Evolutionary conservation across 192 early-diverging fungal genomes (phyloP), one percentile per base, ranked within the genome.

Genomic region (Diversispora eburnea): DNA sequence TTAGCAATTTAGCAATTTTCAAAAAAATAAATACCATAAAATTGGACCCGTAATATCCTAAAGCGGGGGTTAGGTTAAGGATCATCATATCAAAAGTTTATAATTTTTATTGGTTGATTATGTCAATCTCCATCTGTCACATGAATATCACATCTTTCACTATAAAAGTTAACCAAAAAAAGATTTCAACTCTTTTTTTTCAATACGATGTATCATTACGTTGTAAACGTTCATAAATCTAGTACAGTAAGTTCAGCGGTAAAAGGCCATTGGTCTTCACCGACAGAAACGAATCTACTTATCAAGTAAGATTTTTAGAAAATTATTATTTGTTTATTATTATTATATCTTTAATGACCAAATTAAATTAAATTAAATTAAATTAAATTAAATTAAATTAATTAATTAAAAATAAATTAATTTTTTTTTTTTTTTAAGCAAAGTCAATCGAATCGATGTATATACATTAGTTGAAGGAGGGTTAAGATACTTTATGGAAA

Each of bases 221-320:
- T 92, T 39, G 91, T 89, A 41, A 91, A 90, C n/a, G 90, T 93
- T 7, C 87, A 93, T 73, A 90, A 89, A 81, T 80, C 93, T 20
- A 90, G 90, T 70, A 86, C 92, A 10, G 91, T 95, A 25, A 80
- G 77, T 4, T 77, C 81, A 33, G 85, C 90, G 19, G 80, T 89
- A 42, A 86, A 84, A 62, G 92, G 90, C 5, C 70, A 77, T 54
- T 94, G 95, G 67, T 86, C 88, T 0, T 75, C 79, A 17, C 82
- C 88, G 15, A 67, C 83, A 12, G 86, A 87, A 42, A 73, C 83
- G 49, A 92, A 94, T 76, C 80, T 95, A 59, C 85, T 97, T 73
- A 73, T 95, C 39, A 84, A 88, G 92, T 92, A 84, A 67, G 74
- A 75, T 20, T 39, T 46, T 5, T 3, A 41, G 1, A 22, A 39